These are phyloP conservation scores for Xerocomus spinulosus DNA, from an alignment of 768 basidiomycete species.

Conservation along the genomic window DNA sequence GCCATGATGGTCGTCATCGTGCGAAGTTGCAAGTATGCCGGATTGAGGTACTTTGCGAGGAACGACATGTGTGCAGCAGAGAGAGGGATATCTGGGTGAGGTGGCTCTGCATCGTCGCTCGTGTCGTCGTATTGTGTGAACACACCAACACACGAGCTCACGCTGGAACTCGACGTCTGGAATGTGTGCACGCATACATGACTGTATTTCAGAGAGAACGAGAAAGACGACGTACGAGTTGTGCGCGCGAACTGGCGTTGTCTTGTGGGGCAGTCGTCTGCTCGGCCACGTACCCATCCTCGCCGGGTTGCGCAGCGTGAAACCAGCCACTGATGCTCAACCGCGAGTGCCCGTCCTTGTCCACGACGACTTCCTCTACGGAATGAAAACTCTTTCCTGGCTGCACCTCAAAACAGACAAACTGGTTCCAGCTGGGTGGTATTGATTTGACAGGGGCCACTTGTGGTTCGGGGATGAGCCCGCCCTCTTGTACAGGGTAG, in stretches of 20 bases:
- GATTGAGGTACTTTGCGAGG: conserved; percentile 82
- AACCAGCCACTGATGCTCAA: conserved; percentile 97
- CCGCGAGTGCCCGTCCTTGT: conserved; percentile 63
- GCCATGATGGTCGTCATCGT: conserved; percentile 75
- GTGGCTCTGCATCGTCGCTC: conserved; percentile 36
- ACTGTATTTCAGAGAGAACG: not conserved
- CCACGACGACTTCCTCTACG: conserved; percentile 92
- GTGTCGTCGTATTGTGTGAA: conserved; percentile 52
- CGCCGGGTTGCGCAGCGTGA: conserved; percentile 86
- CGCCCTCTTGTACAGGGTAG: conserved; percentile 65
- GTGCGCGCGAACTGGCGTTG: conserved; percentile 88
- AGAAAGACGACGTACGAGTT: conserved; percentile 63
- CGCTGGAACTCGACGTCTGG: conserved; percentile 59
- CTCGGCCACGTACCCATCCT: conserved; percentile 75
- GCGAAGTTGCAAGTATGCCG: conserved; percentile 79
- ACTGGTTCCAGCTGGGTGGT: conserved; percentile 85
- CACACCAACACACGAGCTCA: conserved; percentile 18
- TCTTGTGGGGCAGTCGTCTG: conserved; percentile 43
- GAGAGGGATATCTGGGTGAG: conserved; percentile 49
- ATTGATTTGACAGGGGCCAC: conserved; percentile 60
- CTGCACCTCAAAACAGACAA: conserved; percentile 87
- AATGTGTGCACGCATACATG: conserved; percentile 5
- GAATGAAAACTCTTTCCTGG: conserved; percentile 95
- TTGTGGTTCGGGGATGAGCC: conserved; percentile 64
- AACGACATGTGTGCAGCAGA: conserved; percentile 59